phyloP scores from a whole-genome alignment of 2,329 filamentous ascomycete genomes.

The Ophiostoma quercus region DNA sequence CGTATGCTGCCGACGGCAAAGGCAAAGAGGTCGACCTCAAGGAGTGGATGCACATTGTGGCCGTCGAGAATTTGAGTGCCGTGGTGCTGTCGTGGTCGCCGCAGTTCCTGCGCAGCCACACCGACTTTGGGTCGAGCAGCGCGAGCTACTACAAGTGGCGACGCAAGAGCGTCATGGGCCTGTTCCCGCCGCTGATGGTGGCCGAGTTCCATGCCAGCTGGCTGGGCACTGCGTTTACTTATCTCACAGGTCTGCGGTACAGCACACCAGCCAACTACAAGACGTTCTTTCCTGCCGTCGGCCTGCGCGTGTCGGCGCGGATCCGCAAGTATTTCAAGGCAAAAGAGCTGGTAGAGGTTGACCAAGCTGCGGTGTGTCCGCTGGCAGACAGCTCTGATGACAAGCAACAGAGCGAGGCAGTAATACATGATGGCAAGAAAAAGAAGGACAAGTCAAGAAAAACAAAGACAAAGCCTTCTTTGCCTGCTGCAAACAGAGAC shows the following conservation, averaged over 20 bases:
- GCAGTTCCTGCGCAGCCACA: constrained; percentile 40
- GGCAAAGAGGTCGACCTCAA: constrained; percentile 44
- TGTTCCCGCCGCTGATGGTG: constrained; percentile 43
- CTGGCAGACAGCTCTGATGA: neutral
- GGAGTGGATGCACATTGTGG: constrained; percentile 54
- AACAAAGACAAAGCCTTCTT: neutral
- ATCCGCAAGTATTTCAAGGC: constrained; percentile 15
- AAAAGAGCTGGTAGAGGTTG: neutral
- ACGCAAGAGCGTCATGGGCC: constrained; percentile 48
- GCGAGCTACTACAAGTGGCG: constrained; percentile 49
- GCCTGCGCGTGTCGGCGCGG: constrained; percentile 18
- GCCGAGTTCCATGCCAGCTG: constrained; percentile 37
- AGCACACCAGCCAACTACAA: constrained; percentile 41
- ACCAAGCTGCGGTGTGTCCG: neutral
- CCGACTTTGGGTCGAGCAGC: constrained; percentile 44
- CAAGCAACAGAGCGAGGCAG: neutral
- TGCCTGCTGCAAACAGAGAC: constrained; percentile 35
- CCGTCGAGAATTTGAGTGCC: constrained; percentile 48
- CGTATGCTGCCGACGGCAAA: constrained; percentile 34
- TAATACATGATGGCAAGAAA: too few relatives aligned
- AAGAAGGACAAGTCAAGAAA: neutral
- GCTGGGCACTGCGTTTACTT: constrained; percentile 35
- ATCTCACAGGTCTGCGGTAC: constrained; percentile 43
- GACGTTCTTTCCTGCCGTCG: constrained; percentile 42
- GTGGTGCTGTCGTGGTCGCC: constrained; percentile 50